phyloP scores from a whole-genome alignment of 495 filamentous ascomycete genomes.

The Thozetella sp. region DNA sequence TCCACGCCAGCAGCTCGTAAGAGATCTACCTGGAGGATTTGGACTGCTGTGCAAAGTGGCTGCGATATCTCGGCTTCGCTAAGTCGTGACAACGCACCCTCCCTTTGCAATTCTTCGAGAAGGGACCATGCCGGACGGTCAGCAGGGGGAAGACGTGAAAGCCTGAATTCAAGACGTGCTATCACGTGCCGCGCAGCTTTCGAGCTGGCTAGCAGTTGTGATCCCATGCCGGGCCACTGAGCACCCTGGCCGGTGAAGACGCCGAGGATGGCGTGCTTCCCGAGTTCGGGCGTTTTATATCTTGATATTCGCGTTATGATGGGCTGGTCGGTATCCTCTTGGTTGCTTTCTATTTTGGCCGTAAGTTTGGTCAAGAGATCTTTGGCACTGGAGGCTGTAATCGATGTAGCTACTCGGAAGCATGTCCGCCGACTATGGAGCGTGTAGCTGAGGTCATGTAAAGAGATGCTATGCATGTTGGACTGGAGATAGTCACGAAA shows the following conservation, averaged over 20 bases:
- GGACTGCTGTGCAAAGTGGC: conserved; percentile 54
- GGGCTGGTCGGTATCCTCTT: background rate
- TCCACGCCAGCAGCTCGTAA: conserved; percentile 40
- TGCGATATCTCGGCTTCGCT: conserved; percentile 43
- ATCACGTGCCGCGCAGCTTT: conserved; percentile 39
- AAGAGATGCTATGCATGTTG: background rate
- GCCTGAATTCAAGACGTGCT: conserved; percentile 36
- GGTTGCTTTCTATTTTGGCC: background rate
- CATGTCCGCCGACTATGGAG: background rate
- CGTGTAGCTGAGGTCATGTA: background rate
- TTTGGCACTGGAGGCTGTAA: background rate
- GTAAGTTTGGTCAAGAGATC: background rate
- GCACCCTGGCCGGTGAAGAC: conserved; percentile 69
- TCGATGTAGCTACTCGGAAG: background rate
- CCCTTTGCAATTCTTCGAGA: conserved; percentile 36
- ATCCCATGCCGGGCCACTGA: conserved; percentile 66
- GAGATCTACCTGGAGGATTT: conserved; percentile 51
- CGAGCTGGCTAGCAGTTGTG: conserved; percentile 36
- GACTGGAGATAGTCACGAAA: background rate
- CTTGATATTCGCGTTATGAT: conserved; percentile 55
- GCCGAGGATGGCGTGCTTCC: conserved; percentile 40
- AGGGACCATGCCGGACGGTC: conserved; percentile 51
- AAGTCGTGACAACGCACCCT: conserved; percentile 26
- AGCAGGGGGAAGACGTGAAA: conserved; percentile 30
- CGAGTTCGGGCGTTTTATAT: conserved; percentile 46